These are phyloP conservation scores for Fusarium tupiense DNA, from an alignment of 2,329 filamentous ascomycete genomes.

Conservation along the genomic window DNA sequence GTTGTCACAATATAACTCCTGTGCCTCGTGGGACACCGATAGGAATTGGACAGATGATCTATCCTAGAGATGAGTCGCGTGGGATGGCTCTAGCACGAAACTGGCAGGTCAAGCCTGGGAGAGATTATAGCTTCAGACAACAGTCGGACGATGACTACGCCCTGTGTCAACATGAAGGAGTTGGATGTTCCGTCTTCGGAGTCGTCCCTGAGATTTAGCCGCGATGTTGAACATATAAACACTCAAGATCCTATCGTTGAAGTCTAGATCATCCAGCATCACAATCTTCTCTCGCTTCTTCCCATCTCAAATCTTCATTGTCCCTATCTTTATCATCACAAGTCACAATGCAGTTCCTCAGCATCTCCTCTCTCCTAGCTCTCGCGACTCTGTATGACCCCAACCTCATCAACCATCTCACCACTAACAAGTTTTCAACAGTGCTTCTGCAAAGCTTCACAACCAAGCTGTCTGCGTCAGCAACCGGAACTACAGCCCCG, in stretches of 20 bases:
- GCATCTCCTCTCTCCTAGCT: background rate
- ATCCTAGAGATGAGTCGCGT: background rate
- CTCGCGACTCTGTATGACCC: background rate
- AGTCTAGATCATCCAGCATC: accelerated
- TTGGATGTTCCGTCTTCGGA: background rate
- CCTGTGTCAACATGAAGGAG: accelerated
- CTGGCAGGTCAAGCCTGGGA: background rate
- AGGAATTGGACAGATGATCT: too few relatives aligned
- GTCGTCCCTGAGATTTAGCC: accelerated
- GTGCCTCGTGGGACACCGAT: too few relatives aligned
- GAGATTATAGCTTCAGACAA: background rate
- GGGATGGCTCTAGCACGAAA: background rate
- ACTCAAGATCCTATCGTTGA: accelerated
- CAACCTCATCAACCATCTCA: too few relatives aligned
- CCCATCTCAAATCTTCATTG: too few relatives aligned
- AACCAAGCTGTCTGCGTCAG: slow-evolving; percentile 21
- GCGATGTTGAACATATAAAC: background rate
- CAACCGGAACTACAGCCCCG: background rate
- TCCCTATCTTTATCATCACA: too few relatives aligned
- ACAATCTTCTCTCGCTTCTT: too few relatives aligned
- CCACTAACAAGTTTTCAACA: background rate
- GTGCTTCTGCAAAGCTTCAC: slow-evolving; percentile 6
- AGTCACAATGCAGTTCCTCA: background rate
- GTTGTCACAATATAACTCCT: too few relatives aligned
- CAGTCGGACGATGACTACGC: accelerated